These are phyloP conservation scores for Colletotrichum costaricense DNA, from an alignment of 2,329 filamentous ascomycete genomes.

Conservation along the genomic window DNA sequence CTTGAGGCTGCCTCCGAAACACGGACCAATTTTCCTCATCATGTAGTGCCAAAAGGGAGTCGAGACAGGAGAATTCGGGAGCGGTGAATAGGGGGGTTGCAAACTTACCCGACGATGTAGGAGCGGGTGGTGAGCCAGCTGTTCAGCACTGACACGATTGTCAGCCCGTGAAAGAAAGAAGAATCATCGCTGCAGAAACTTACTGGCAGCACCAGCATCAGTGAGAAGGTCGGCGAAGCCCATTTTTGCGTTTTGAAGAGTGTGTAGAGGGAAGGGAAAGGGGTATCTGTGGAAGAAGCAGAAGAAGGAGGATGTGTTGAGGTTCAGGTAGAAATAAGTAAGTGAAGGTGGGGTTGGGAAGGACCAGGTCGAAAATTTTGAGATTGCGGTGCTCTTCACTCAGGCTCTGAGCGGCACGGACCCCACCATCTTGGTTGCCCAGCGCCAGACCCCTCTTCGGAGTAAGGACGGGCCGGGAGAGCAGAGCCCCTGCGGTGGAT, in stretches of 20 bases:
- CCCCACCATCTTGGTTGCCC: conserved; percentile 32
- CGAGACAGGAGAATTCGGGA: neutral
- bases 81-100: neutral
- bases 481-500: neutral
- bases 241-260: conserved; percentile 61
- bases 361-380: conserved; percentile 48
- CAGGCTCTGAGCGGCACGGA: conserved; percentile 30
- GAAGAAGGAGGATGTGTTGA: conserved; percentile 39
- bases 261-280: conserved; percentile 39
- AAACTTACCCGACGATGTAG: conserved; percentile 85
- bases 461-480: conserved; percentile 36
- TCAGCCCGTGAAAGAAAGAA: conserved; percentile 41
- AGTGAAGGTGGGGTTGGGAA: conserved; percentile 51
- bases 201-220: conserved; percentile 69
- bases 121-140: conserved; percentile 79
- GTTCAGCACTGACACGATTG: conserved; percentile 70
- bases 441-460: conserved; percentile 33
- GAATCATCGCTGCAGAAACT: conserved; percentile 40
- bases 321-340: conserved; percentile 38
- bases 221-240: conserved; percentile 76
- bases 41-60: conserved; percentile 50
- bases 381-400: conserved; percentile 36
- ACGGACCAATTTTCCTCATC: conserved; percentile 96
- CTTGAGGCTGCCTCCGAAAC: conserved; percentile 94
- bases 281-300: conserved; percentile 41